Evolutionary conservation across 2,329 filamentous ascomycete species (phyloP).

Genomic region (Penicillium sp.): DNA sequence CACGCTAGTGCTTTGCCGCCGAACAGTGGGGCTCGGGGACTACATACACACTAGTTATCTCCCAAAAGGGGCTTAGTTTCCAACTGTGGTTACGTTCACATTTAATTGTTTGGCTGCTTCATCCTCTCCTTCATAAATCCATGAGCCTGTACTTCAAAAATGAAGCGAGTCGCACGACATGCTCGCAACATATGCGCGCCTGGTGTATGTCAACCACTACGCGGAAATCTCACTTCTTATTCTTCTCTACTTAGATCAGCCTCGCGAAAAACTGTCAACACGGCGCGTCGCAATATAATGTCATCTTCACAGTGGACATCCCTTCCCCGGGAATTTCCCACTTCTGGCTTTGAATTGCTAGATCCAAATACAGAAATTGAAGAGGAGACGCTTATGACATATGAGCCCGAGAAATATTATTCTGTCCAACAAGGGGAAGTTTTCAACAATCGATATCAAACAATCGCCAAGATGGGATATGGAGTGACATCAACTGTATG

Average conservation of each 20-base stretch:
- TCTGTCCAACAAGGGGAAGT: constrained; percentile 28
- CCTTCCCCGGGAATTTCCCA: background rate
- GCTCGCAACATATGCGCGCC: background rate
- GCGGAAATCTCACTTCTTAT: background rate
- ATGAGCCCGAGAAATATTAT: constrained; percentile 17
- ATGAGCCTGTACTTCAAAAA: background rate
- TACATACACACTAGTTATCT: too few relatives aligned
- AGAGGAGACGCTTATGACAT: background rate
- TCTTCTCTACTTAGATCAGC: background rate
- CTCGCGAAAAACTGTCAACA: background rate
- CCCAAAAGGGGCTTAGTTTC: too few relatives aligned
- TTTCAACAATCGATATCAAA: constrained; percentile 27
- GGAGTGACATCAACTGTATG: constrained; percentile 33
- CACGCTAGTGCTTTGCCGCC: too few relatives aligned
- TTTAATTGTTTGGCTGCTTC: background rate
- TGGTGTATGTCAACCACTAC: background rate
- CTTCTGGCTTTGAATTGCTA: background rate
- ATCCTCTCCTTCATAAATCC: background rate
- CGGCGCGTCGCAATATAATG: background rate
- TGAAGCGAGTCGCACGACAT: background rate
- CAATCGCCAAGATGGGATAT: constrained; percentile 34
- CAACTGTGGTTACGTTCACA: too few relatives aligned
- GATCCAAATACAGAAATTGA: background rate
- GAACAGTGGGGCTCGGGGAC: too few relatives aligned
- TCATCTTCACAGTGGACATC: constrained; percentile 6